Percentiles rank a stretch among this genome's conserved stretches.
Evolutionary conservation across 768 basidiomycete species (phyloP).

Genomic region (Boletus subcaerulescens): DNA sequence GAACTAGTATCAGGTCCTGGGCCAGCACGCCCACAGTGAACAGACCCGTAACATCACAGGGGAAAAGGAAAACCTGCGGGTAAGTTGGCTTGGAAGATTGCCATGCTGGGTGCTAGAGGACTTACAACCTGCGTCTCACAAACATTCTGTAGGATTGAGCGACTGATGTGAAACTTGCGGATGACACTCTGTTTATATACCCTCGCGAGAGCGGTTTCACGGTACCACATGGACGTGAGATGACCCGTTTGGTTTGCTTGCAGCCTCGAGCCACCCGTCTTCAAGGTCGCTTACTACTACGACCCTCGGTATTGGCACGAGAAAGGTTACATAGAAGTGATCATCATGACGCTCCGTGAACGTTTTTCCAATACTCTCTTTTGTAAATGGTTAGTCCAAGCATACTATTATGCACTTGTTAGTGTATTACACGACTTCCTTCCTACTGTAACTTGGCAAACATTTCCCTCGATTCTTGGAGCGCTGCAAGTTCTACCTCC

Average conservation of each 20-base stretch:
- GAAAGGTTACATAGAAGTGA: too few relatives aligned
- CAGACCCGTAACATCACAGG: not conserved
- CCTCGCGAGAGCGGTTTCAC: too few relatives aligned
- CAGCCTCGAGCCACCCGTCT: too few relatives aligned
- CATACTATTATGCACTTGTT: too few relatives aligned
- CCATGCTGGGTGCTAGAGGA: not conserved
- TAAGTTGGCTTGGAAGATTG: not conserved
- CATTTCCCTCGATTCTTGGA: slow-evolving; percentile 71
- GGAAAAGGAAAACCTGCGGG: not conserved
- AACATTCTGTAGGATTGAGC: not conserved
- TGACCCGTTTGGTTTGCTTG: too few relatives aligned
- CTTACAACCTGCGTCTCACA: not conserved
- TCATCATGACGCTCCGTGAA: too few relatives aligned
- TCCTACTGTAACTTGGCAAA: slow-evolving; percentile 62
- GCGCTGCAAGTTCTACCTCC: slow-evolving; percentile 75
- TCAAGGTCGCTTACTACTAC: too few relatives aligned
- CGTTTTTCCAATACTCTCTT: too few relatives aligned
- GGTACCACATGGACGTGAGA: too few relatives aligned
- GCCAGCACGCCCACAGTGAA: not conserved
- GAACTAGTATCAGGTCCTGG: not conserved
- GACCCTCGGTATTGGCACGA: too few relatives aligned
- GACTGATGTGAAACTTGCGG: not conserved
- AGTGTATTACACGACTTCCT: not conserved
- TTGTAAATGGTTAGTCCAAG: too few relatives aligned
- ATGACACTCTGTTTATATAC: too few relatives aligned